Conservation (phyloP, 768 basidiomycete genomes). For the Tricholoma saponaceum region DNA sequence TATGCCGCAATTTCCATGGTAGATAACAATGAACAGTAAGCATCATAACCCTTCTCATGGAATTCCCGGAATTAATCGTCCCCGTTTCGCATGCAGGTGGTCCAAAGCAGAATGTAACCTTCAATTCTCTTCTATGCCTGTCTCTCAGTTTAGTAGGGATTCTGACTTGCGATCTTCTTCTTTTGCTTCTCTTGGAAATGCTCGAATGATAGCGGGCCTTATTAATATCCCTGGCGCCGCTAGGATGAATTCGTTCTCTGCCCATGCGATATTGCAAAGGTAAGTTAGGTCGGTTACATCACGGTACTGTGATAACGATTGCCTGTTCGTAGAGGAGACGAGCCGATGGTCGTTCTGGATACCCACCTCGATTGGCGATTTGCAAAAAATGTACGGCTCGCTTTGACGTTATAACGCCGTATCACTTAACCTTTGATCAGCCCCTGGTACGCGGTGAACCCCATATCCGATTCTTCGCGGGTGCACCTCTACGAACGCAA, state of each 20-base stretch:
- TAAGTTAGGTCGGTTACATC: constrained; percentile 25
- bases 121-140: not conserved
- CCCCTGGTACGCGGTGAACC: constrained; percentile 68
- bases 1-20: constrained; percentile 79
- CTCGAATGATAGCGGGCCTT: constrained; percentile 33
- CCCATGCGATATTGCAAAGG: constrained; percentile 80
- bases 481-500: constrained; percentile 82
- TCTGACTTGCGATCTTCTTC: not conserved
- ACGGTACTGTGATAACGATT: not conserved
- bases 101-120: constrained; percentile 82
- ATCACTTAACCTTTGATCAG: constrained; percentile 29
- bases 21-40: constrained; percentile 83
- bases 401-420: not conserved
- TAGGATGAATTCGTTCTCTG: constrained; percentile 72
- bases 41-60: constrained; percentile 7
- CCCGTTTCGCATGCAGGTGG: constrained; percentile 48
- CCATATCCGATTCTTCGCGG: constrained; percentile 84
- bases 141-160: constrained; percentile 1
- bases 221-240: constrained; percentile 36
- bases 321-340: constrained; percentile 54
- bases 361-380: constrained; percentile 85
- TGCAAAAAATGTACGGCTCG: constrained; percentile 61
- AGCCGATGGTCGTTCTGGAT: constrained; percentile 85
- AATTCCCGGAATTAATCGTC: not conserved
- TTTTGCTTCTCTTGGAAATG: constrained; percentile 7